Evolutionary conservation across 495 filamentous ascomycete species (phyloP), one percentile per base, ranked within the genome.

Genomic region (Bathelium albidoporum): DNA sequence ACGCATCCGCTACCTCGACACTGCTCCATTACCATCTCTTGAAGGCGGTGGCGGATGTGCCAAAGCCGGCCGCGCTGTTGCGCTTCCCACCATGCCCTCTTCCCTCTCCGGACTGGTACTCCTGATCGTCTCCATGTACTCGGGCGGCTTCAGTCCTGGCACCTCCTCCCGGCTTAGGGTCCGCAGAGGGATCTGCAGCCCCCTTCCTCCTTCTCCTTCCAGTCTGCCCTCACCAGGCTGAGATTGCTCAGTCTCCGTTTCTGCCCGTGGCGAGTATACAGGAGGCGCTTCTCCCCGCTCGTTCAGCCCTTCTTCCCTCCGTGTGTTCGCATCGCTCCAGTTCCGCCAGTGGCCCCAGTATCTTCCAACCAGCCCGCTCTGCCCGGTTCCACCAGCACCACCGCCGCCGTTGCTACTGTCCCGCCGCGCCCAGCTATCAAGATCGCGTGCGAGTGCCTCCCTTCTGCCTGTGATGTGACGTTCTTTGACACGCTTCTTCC

Each of bases 271-370:
- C 55, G 69, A 59, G 66, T 78, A 78, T 1, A 74, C 71, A 44
- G 76, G 76, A 10, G 76, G 76, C 10, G 76, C 73, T 63, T 77
- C 76, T 24, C 74, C 76, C 10, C 66, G 39, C 66, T 77, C 76
- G 66, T 78, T 70, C 29, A 78, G 63, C 31, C 76, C 76, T 62
- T 78, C 76, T 58, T 74, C 74, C 18, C 62, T 60, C 43, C 69
- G 64, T 1, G 62, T 61, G 14, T 60, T 53, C 36, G 64, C 64
- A 14, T 66, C 65, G 39, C 72, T 63, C 66, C 70, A 72, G 7
- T 64, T 43, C 16, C 75, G 72, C 49, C 49, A 55, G 32, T 65
- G 61, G 60, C 70, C 65, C 72, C 70, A 74, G 20, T 73, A 55
- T 24, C 49, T 12, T 7, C 49, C 49, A 9, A 55, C 49, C 49